Evolutionary conservation across 2,329 filamentous ascomycete genomes (phyloP), one percentile per base, ranked within the genome.

Genomic region (Lithohypha guttulata): DNA sequence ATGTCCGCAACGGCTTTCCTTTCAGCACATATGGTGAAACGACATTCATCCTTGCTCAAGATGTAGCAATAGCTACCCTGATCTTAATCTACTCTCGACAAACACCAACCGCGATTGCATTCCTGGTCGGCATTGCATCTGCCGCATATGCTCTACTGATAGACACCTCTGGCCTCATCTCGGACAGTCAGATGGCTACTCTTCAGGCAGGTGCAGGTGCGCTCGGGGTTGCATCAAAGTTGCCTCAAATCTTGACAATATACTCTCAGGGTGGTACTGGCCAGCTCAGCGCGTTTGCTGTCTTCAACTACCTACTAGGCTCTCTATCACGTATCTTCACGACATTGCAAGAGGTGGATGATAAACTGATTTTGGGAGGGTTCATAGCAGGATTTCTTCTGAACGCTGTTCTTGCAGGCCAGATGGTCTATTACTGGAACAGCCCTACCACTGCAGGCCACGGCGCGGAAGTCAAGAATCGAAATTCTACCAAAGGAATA

Each of bases 381-480:
- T 96, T 93, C 69, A 66, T 96, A 40, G 84, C 86, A 6, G 91
- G 86, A 19, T 95, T 95, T 59, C 65, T 70, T n/a, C 75, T 98
- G 52, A 98, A 98, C 62, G 70, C 79, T 42, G 73, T 98, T 41
- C 70, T 98, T 42, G 87, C 87, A 10, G 64, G 72, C 26, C 91
- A 98, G 68, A 91, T 98, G 81, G 58, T 93, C 19, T 93, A 87
- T 65, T 96, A 96, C 70, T 98, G 91, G 91, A 94, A 95, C 55
- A 66, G 46, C 29, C 40, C 43, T 10, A 48, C 51, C 1, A 53
- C 48, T 3, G 48, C 48, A 3, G 46, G 42, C 2, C 50, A 52
- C 42, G 51, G 42, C 6, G 47, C 45, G 29, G 51, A 51, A 32
- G 33, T 45, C 10, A 41, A 31, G 13, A 43, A 41, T 21, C 32